Evolutionary conservation across 2,329 filamentous ascomycete genomes (phyloP), one percentile per base, ranked within the genome.

Genomic region (Nemania sp.): DNA sequence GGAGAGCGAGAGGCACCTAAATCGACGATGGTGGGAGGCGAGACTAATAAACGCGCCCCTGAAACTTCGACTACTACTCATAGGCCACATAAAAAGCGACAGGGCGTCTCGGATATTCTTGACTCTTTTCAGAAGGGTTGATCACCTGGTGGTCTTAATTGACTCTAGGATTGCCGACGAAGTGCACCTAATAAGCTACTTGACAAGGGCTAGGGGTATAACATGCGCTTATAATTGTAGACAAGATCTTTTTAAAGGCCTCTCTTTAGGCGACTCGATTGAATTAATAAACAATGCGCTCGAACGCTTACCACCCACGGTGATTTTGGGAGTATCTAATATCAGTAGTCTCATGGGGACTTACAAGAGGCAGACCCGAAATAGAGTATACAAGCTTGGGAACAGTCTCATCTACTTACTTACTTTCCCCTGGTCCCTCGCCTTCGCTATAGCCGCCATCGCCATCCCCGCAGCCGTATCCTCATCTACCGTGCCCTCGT

Each of bases 381-480:
- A 32, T 32, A 32, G 29, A 32, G 4, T 8, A 32, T 32, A 32
- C 8, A 8, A 8, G 29, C 29, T 8, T 32, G 29, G 8, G 29
- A 32, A 32, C 8, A 32, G 5, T 32, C 8, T 32, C 4, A 8
- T 32, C 29, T 32, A 4, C 29, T 32, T 32, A 8, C n/a, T n/a
- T n/a, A 32, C 8, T n/a, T 45, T 5, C 41, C 13, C 41, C 41
- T 45, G 38, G 32, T 5, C 11, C 13, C 18, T 13, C 6, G 38
- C 38, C 38, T 18, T n/a, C 41, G 15, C n/a, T n/a, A 47, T 5
- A n/a, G 45, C 27, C 18, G 26, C 51, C 8, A 20, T 22, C 18
- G 66, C 7, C 27, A 75, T 73, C 11, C 62, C 68, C 56, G 81
- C 65, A 10, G 80, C 75, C 27, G 81, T 77, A 45, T 83, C 81